Evolutionary conservation across 768 basidiomycete genomes (phyloP).

Genomic region (Hygrocybe punicea): DNA sequence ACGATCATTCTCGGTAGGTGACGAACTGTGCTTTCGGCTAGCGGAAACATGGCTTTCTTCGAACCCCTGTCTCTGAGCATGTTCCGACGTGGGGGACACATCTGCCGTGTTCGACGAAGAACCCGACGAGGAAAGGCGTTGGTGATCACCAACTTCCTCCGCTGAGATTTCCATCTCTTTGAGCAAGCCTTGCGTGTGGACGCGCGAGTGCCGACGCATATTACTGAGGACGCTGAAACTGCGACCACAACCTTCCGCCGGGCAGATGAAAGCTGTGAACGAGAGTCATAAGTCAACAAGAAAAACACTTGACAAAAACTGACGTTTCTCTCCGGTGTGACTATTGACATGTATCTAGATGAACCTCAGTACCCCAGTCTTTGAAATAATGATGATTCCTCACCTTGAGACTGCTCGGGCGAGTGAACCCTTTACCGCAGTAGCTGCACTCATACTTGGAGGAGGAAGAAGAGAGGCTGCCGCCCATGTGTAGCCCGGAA

Average conservation of each 20-base stretch:
- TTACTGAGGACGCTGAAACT: conserved; percentile 86
- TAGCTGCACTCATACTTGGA: conserved; percentile 73
- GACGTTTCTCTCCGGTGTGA: conserved; percentile 83
- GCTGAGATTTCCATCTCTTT: conserved; percentile 40
- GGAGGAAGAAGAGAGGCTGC: conserved; percentile 23
- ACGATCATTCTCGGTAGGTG: too few relatives aligned
- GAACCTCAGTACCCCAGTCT: not conserved
- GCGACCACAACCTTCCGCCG: conserved; percentile 56
- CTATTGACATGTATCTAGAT: conserved; percentile 77
- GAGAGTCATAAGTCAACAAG: conserved; percentile 9
- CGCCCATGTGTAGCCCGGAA: not conserved
- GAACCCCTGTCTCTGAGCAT: too few relatives aligned
- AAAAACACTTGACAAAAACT: conserved; percentile 26
- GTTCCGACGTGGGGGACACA: not conserved
- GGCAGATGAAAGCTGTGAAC: conserved; percentile 65
- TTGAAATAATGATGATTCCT: conserved; percentile 39
- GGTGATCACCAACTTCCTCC: conserved; percentile 44
- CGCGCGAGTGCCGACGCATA: conserved; percentile 82
- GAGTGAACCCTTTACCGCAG: conserved; percentile 78
- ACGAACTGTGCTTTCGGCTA: too few relatives aligned
- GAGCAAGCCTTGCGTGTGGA: conserved; percentile 44
- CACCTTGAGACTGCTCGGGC: conserved; percentile 84
- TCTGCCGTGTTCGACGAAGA: not conserved
- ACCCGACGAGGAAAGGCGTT: not conserved
- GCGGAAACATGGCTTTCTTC: too few relatives aligned